Base-by-base conservation (phyloP, 2,329 filamentous ascomycete species). In the Alternaria postmessia region DNA sequence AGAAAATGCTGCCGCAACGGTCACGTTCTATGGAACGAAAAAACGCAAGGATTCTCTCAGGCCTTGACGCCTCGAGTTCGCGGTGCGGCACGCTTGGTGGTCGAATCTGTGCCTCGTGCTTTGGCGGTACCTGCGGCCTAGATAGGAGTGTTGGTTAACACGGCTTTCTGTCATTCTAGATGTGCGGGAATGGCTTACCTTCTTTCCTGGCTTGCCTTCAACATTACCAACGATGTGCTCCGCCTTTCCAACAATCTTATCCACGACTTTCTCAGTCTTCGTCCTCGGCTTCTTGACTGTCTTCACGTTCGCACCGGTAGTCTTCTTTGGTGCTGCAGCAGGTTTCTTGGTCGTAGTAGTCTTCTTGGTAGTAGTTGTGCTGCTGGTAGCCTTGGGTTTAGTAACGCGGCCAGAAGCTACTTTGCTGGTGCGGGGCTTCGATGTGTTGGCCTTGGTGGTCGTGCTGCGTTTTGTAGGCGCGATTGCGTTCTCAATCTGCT, bases 401-500 rank as follows among this genome's bases (percentile, higher is more conserved):
- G 54, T 51, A 24, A 58, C 49, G 28, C 55, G 49, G 2, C 55
- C 49, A n/a, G 51, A 44, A 20, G 42, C 26, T 12, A 54, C 56
- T 43, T 59, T 59, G 38, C 36, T 78, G 46, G 76, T 68, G 51
- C 75, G 71, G 42, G 72, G 72, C 65, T 76, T 76, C 16, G 65
- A 66, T n/a, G 71, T 69, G 57, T 73, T 74, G 54, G 79, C 76
- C 70, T 79, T 81, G 68, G 76, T 77, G 6, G 74, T 68, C 0
- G 75, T 64, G 22, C 65, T 70, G 56, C 72, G 75, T 72, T 79
- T 81, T 75, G 81, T 82, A 30, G 67, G 68, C 39, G 75, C 63
- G 36, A 67, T 53, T 12, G 76, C 78, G 14, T 82, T 83, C 72
- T 86, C 83, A 70, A 85, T 72, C 44, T 80, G 77, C 61, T 79